These are phyloP conservation scores for Lentinula guzmanii DNA, from an alignment of 768 basidiomycete species.

Conservation along the genomic window DNA sequence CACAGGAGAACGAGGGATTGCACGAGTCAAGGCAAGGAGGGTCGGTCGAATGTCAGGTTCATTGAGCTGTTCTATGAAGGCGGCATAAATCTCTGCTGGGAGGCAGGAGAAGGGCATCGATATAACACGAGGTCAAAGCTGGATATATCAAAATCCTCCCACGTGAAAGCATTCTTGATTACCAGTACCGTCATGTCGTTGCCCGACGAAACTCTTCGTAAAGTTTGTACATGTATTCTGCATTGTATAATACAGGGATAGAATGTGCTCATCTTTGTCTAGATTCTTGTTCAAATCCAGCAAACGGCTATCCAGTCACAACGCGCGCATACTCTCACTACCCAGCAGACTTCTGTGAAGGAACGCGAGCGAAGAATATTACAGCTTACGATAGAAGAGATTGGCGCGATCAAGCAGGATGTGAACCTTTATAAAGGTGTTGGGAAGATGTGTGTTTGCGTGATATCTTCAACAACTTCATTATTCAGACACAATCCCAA, in stretches of 20 bases:
- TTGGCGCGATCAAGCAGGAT: constrained; percentile 60
- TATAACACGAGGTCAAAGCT: neutral
- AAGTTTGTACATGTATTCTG: constrained; percentile 36
- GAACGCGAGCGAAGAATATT: constrained; percentile 88
- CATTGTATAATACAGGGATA: constrained; percentile 14
- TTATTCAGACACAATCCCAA: neutral
- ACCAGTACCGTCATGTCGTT: constrained; percentile 37
- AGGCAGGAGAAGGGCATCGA: neutral
- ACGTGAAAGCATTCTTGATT: neutral
- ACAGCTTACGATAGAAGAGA: constrained; percentile 84
- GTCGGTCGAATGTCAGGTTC: constrained; percentile 13
- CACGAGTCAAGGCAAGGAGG: constrained; percentile 52
- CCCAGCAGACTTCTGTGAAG: constrained; percentile 73
- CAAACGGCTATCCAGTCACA: constrained; percentile 85
- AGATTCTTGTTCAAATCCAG: constrained; percentile 94
- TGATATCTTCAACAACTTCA: neutral
- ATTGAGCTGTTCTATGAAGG: neutral
- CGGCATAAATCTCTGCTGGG: constrained; percentile 1
- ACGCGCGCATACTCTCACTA: constrained; percentile 63
- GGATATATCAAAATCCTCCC: neutral
- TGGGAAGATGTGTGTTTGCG: constrained; percentile 73
- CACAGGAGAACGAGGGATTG: constrained; percentile 56
- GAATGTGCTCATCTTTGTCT: constrained; percentile 10
- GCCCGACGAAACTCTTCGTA: constrained; percentile 78
- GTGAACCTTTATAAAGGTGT: constrained; percentile 91